Evolutionary conservation across 176 grass and related monocot species (phyloP), one percentile per base, ranked within the genome.

Genomic region (Cenchrus americanus): DNA sequence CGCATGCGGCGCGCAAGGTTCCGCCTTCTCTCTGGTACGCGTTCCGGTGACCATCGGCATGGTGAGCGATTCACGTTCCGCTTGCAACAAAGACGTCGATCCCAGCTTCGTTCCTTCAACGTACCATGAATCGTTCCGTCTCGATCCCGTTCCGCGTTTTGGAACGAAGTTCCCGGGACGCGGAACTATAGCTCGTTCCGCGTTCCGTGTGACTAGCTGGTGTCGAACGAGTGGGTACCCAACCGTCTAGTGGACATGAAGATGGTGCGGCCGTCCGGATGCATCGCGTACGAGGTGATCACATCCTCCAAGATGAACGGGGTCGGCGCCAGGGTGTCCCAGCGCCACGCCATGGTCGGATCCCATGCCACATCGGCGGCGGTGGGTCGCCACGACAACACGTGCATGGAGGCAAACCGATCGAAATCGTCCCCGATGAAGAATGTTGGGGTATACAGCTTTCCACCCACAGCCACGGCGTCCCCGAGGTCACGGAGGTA

Each of bases 291-390:
- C 12, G 69, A 59, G 73, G 32, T 14, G 18, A 60, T 1, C 5
- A n/a, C 10, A 1, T 79, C 22, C 0, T 5, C 42, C 44, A n/a
- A n/a, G 12, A 7, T 19, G 44, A 11, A 51, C 8, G 41, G 76
- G 0, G 76, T 4, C 23, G 8, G n/a, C n/a, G 22, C 0, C 42
- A 17, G 14, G 14, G 0, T 12, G 0, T 19, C 62, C 60, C 23
- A 79, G 14, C 23, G 50, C 60, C 76, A 79, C 4, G 24, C 24
- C 76, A 79, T 79, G 59, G 41, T 3, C 7, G 59, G 60, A 30
- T 64, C 59, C 60, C 60, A 79, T 9, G 21, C 1, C 15, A n/a
- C n/a, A n/a, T n/a, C n/a, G n/a, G n/a, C 11, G 41, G 19, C 2
- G 5, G 68, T 22, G 43, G n/a, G 42, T 0, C 1, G n/a, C 68